Evolutionary conservation across 345 rosid species (phyloP).

Genomic region (Aquilaria yunnanensis): DNA sequence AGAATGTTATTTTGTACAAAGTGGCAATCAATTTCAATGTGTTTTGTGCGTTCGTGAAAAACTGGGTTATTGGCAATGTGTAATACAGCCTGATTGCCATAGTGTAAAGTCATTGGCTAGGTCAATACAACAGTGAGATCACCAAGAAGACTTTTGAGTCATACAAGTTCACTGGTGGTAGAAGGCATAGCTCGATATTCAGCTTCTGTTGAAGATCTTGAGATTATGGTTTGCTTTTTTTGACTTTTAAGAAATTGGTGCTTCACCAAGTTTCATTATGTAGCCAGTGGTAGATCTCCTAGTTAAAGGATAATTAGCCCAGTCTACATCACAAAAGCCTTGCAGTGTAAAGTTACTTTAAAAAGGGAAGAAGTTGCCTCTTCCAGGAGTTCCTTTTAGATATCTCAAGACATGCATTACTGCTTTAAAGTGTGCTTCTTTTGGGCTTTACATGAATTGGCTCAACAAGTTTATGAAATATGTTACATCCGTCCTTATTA

Average conservation of each 20-base stretch:
- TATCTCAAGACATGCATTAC: neutral
- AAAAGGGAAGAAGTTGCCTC: neutral
- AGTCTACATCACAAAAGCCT: conserved; percentile 11
- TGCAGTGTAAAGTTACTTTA: neutral
- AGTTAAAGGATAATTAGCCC: conserved; percentile 1
- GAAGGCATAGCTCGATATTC: neutral
- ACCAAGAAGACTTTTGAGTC: neutral
- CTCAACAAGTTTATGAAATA: neutral
- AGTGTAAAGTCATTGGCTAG: neutral
- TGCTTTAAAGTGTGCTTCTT: neutral
- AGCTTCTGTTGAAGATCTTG: neutral
- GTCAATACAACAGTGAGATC: neutral
- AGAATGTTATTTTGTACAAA: neutral
- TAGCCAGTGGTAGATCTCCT: neutral
- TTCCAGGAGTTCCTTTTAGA: neutral
- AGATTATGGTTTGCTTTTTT: neutral
- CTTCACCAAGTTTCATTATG: neutral
- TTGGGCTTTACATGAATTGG: neutral
- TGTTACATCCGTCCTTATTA: conserved; percentile 6
- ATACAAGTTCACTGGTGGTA: neutral
- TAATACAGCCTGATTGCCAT: neutral
- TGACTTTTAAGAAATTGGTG: neutral
- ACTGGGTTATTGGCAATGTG: neutral
- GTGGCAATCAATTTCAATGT: conserved; percentile 1
- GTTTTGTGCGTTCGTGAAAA: neutral